phyloP scores from a whole-genome alignment of 106 monocot species.

The Apostasia shenzhenica region DNA sequence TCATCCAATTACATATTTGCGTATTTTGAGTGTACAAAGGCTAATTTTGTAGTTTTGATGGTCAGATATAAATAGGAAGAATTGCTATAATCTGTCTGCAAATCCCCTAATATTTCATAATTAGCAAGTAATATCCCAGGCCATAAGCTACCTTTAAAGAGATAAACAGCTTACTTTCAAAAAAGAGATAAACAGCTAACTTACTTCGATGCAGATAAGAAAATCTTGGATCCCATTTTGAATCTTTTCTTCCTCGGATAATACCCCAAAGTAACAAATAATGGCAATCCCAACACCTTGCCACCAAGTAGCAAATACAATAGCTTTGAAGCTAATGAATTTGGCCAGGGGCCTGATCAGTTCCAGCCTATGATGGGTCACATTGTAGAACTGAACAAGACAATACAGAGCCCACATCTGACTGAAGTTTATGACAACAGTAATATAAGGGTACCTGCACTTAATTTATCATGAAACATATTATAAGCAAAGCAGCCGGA shows the following conservation, averaged over 20 bases:
- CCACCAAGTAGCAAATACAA: constrained; percentile 97
- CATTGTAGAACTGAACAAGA: constrained; percentile 82
- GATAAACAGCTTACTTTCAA: too few relatives aligned
- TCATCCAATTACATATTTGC: too few relatives aligned
- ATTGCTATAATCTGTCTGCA: too few relatives aligned
- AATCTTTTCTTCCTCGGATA: constrained; percentile 64
- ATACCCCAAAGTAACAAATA: constrained; percentile 58
- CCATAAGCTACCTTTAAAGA: too few relatives aligned
- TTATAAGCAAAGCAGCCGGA: neutral
- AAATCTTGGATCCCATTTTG: constrained; percentile 80
- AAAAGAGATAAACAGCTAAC: constrained; percentile 1
- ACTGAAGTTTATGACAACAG: constrained; percentile 77
- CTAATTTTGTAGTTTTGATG: too few relatives aligned
- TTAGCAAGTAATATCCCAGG: too few relatives aligned
- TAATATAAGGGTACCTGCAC: constrained; percentile 80
- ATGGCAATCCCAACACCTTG: constrained; percentile 78
- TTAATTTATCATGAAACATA: neutral
- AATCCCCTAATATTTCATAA: too few relatives aligned
- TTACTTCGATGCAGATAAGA: constrained; percentile 85
- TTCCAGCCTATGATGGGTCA: constrained; percentile 53
- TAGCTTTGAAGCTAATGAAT: constrained; percentile 93
- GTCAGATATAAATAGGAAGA: too few relatives aligned
- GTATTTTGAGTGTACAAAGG: too few relatives aligned
- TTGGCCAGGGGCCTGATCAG: constrained; percentile 70
- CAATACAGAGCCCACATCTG: constrained; percentile 93